These are phyloP conservation scores for Apocynum venetum DNA, from an alignment of 257 asterid species.

Conservation along the genomic window DNA sequence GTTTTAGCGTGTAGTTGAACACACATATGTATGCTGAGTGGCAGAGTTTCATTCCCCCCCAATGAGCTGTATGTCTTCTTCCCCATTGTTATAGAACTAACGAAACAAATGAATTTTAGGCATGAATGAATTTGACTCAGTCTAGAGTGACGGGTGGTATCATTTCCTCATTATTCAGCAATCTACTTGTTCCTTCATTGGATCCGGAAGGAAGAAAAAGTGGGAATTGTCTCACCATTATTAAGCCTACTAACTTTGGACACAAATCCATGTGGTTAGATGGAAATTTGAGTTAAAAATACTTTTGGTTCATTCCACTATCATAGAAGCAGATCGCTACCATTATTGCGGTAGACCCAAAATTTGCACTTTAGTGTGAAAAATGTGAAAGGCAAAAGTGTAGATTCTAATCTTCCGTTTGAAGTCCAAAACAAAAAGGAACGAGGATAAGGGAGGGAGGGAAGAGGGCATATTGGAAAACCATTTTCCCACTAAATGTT, in stretches of 20 bases:
- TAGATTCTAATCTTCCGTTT: slow-evolving; percentile 1
- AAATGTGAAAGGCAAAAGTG: background rate
- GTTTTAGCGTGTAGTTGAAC: too few species aligned
- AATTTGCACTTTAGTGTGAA: background rate
- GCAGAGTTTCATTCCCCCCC: too few species aligned
- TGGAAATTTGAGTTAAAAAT: background rate
- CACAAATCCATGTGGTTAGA: background rate
- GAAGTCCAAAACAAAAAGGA: background rate
- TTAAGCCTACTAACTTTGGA: background rate
- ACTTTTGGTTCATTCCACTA: background rate
- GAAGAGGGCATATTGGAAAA: background rate
- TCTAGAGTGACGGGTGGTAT: background rate
- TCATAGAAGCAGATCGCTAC: background rate
- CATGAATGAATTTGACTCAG: too few species aligned
- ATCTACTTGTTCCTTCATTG: background rate
- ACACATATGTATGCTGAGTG: too few species aligned
- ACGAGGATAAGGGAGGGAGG: background rate
- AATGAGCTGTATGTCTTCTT: too few species aligned
- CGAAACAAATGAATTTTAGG: too few species aligned
- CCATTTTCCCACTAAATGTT: background rate
- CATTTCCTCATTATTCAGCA: background rate
- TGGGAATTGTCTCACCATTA: background rate
- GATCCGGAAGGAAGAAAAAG: slow-evolving; percentile 2
- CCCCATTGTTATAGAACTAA: too few species aligned
- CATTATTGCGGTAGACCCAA: background rate